These are phyloP conservation scores for Termitomyces titanicus DNA, from an alignment of 768 basidiomycete genomes.

Conservation along the genomic window DNA sequence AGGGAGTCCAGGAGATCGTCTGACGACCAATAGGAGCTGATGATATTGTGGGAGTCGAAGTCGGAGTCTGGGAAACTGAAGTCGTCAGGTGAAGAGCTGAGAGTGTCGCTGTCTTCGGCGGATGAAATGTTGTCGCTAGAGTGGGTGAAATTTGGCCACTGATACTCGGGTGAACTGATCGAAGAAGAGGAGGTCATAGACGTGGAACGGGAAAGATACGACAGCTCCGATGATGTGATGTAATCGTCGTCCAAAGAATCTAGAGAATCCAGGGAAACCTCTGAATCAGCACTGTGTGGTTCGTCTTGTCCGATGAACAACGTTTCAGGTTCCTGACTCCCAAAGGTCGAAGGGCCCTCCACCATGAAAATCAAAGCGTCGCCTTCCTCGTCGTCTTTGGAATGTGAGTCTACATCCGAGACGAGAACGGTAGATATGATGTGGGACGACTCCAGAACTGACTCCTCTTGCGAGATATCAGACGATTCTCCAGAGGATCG, in stretches of 20 bases:
- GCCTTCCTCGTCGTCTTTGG: constrained; percentile 14
- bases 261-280: constrained; percentile 12
- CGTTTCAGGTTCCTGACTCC: neutral
- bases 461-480: constrained; percentile 8
- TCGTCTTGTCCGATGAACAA: constrained; percentile 7
- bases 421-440: constrained; percentile 15
- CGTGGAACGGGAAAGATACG: constrained; percentile 39
- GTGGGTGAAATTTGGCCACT: constrained; percentile 13
- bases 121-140: constrained; percentile 17
- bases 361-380: neutral
- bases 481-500: constrained; percentile 15
- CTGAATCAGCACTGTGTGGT: constrained; percentile 14
- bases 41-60: constrained; percentile 17
- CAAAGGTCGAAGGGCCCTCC: neutral
- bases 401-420: constrained; percentile 16
- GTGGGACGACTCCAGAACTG: neutral
- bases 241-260: constrained; percentile 9
- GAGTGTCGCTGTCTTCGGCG: constrained; percentile 24
- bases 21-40: constrained; percentile 19
- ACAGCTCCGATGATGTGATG: constrained; percentile 25
- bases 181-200: constrained; percentile 35
- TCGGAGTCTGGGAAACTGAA: constrained; percentile 17
- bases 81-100: constrained; percentile 22
- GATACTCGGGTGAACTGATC: constrained; percentile 22
- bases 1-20: constrained; percentile 14